Conservation (phyloP, 2,329 filamentous ascomycete species). For the Fusarium piperis region DNA sequence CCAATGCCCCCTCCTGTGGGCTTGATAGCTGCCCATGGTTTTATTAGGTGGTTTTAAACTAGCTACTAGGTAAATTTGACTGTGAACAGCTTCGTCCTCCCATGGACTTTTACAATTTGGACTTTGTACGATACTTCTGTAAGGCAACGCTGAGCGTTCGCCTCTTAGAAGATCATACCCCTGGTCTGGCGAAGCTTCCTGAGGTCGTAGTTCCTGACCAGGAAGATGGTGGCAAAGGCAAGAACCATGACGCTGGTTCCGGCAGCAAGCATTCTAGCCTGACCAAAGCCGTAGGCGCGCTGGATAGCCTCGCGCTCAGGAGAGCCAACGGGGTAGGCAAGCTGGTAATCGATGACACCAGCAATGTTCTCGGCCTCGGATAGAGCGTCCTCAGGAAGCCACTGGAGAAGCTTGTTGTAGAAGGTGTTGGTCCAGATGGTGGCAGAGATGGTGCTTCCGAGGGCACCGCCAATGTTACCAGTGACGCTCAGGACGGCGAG, state of each 20-base stretch:
- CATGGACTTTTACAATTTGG: conserved; percentile 2
- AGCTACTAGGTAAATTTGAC: conserved; percentile 6
- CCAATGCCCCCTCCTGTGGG: background rate
- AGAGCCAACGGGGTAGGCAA: conserved; percentile 58
- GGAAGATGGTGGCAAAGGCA: conserved; percentile 50
- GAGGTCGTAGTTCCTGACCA: conserved; percentile 62
- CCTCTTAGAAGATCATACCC: conserved; percentile 59
- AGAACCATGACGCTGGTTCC: conserved; percentile 47
- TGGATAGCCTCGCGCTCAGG: conserved; percentile 63
- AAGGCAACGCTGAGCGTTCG: background rate
- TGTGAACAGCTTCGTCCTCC: conserved; percentile 8
- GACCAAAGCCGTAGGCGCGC: conserved; percentile 63
- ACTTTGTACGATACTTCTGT: background rate
- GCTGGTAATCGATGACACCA: conserved; percentile 60
- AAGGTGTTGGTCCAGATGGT: conserved; percentile 47
- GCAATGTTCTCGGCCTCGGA: conserved; percentile 60
- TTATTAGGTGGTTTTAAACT: background rate
- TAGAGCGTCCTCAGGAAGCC: conserved; percentile 56
- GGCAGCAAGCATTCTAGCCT: conserved; percentile 58
- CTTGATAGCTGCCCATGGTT: background rate
- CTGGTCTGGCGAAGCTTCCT: conserved; percentile 59
- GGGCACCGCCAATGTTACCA: conserved; percentile 42
- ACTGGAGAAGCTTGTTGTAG: conserved; percentile 55
- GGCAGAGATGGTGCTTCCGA: conserved; percentile 44
- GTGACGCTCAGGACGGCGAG: conserved; percentile 43